Base-by-base conservation (phyloP, 1,139 yeast genomes). In the Kodamaea suecica region DNA sequence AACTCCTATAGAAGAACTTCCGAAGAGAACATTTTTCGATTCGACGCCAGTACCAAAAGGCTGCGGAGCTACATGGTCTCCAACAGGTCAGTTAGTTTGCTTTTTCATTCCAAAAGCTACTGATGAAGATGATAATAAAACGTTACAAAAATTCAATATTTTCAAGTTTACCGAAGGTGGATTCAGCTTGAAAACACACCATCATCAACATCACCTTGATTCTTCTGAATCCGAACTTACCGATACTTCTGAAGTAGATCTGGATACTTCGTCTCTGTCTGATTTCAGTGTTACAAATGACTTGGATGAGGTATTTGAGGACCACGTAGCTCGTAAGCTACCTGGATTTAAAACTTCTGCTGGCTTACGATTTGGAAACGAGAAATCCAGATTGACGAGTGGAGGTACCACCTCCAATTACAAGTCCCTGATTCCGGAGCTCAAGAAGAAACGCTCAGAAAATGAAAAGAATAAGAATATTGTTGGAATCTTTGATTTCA, bases 41-140 rank as follows among this genome's bases (percentile, higher is more conserved):
- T 80, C 88, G 25, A 86, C 95, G 0, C 97, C 97, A 0, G 71
- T 88, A 3, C 96, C 97, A 0, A 87, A 85, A 52, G 95, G 92
- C 3, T 88, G 96, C 63, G 96, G 97, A 7, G 96, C 95, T 0
- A 67, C 78, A 0, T 88, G 97, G 96, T 72, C 94, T 0, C 73
- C 78, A 11, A 73, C 78, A 2, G 97, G 97, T 0, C 78, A 77
- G 42, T 64, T 88, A 36, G 82, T 88, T 1, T 85, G 95, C 52
- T 88, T 90, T 50, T 87, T 86, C 58, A 74, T 80, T n/a, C 79
- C 83, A 0, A 76, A 76, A 37, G 54, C 53, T 11, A 65, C 60
- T 21, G 42, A 55, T 44, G 56, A 63, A 44, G 59, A 58, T 41
- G 58, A 61, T 28, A 40, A 41, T 29, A 49, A 55, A 31, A 47